A percentile compares a stretch with the other conserved stretches of the same genome.
Conservation (phyloP, 257 asterid species). For the Cruciata laevipes region DNA sequence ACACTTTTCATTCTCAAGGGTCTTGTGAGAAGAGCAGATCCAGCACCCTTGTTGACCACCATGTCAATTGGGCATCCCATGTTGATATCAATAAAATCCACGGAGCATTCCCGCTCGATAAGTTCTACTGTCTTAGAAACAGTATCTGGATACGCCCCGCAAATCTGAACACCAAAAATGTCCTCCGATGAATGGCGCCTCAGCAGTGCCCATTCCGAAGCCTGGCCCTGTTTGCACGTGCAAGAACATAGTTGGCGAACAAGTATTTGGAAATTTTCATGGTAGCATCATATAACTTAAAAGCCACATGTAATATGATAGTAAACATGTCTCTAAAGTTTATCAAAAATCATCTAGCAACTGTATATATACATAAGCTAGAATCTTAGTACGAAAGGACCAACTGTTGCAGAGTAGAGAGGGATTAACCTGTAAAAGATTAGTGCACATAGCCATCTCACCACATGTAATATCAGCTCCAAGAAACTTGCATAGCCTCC, state of each 20-base stretch:
- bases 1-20: constrained; percentile 87
- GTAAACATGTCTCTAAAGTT: not conserved
- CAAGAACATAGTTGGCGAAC: constrained; percentile 5
- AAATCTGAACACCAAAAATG: constrained; percentile 89
- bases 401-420: not conserved
- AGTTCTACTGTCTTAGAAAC: constrained; percentile 90
- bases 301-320: not conserved
- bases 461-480: constrained; percentile 99
- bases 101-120: constrained; percentile 76
- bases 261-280: not conserved
- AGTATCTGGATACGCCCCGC: constrained; percentile 96
- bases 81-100: constrained; percentile 89
- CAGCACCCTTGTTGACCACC: constrained; percentile 89
- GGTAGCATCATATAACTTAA: not conserved
- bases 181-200: constrained; percentile 95
- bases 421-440: constrained; percentile 70
- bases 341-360: not conserved
- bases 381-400: too few species aligned
- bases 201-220: constrained; percentile 98
- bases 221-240: constrained; percentile 65
- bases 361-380: not conserved
- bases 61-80: constrained; percentile 99
- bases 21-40: constrained; percentile 82
- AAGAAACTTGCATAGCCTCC: constrained; percentile 83
- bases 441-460: constrained; percentile 99